These are phyloP conservation scores for Lentinula detonsa DNA, from an alignment of 768 basidiomycete genomes.

Conservation along the genomic window DNA sequence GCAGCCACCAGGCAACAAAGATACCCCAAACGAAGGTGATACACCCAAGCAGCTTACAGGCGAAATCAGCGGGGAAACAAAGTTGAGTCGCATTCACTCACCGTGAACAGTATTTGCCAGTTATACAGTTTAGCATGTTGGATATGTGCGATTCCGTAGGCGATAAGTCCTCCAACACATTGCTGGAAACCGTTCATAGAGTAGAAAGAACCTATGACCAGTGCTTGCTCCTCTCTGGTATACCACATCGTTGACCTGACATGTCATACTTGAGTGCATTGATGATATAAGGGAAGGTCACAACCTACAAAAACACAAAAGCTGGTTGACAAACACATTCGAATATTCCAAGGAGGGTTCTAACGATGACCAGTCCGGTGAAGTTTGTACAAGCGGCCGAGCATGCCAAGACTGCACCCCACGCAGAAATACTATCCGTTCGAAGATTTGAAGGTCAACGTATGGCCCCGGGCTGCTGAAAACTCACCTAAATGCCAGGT, in stretches of 20 bases:
- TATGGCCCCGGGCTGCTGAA: neutral
- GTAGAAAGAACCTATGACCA: conserved; percentile 38
- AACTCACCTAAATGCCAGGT: conserved; percentile 35
- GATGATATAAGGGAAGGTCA: neutral
- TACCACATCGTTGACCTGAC: conserved; percentile 46
- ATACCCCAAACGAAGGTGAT: conserved; percentile 42
- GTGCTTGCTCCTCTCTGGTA: conserved; percentile 42
- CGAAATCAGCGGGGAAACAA: neutral
- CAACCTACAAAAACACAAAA: conserved; percentile 35
- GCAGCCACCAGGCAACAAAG: conserved; percentile 44
- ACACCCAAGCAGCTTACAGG: conserved; percentile 33
- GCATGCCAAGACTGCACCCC: conserved; percentile 43
- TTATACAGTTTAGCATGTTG: conserved; percentile 33
- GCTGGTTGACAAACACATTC: conserved; percentile 44
- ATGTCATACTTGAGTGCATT: neutral
- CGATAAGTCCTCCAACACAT: conserved; percentile 42
- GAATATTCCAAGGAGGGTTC: conserved; percentile 42
- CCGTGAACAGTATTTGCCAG: conserved; percentile 45
- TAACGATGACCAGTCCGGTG: conserved; percentile 35
- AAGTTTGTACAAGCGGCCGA: conserved; percentile 43
- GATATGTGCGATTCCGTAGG: conserved; percentile 43
- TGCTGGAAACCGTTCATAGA: conserved; percentile 44
- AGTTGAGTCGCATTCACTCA: conserved; percentile 9
- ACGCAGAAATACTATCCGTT: conserved; percentile 24
- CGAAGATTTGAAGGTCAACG: neutral